phyloP scores from a whole-genome alignment of 768 basidiomycete genomes.

The Leccinum truebloodii region DNA sequence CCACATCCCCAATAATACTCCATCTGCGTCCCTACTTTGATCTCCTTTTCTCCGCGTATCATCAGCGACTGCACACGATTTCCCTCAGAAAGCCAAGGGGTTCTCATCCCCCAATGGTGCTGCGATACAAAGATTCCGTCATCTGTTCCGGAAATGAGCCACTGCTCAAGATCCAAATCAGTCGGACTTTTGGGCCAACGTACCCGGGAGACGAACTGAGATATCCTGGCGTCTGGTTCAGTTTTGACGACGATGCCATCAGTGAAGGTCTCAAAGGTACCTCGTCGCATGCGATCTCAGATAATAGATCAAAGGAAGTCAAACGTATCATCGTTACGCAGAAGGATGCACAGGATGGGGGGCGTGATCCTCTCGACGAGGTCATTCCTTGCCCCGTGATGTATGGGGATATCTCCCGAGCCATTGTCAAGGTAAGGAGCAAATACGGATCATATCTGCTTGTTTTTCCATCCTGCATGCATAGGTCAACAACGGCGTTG shows the following conservation, averaged over 20 bases:
- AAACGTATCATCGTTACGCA: conserved; percentile 74
- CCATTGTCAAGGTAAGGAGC: conserved; percentile 60
- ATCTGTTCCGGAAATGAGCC: conserved; percentile 64
- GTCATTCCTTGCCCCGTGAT: conserved; percentile 64
- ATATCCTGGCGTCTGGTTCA: conserved; percentile 84
- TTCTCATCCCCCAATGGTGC: conserved; percentile 61
- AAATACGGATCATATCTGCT: background rate
- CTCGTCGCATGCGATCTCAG: conserved; percentile 36
- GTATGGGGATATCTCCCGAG: conserved; percentile 69
- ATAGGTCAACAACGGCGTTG: conserved; percentile 75
- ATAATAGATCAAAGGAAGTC: conserved; percentile 74
- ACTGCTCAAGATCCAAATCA: conserved; percentile 64
- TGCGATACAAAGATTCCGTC: conserved; percentile 65
- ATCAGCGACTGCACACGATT: conserved; percentile 80
- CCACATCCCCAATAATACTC: conserved; percentile 72
- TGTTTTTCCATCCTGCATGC: background rate
- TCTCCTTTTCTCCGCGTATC: conserved; percentile 78
- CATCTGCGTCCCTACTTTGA: conserved; percentile 82
- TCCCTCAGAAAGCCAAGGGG: conserved; percentile 68
- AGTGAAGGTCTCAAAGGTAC: conserved; percentile 54
- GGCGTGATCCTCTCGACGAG: conserved; percentile 72
- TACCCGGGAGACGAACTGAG: conserved; percentile 75
- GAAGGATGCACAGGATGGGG: conserved; percentile 56
- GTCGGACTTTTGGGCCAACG: conserved; percentile 78
- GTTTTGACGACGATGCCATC: conserved; percentile 74